Percentiles rank a stretch among this genome's conserved stretches.
Conservation (phyloP, 257 asterid species). For the Gentiana straminea region DNA sequence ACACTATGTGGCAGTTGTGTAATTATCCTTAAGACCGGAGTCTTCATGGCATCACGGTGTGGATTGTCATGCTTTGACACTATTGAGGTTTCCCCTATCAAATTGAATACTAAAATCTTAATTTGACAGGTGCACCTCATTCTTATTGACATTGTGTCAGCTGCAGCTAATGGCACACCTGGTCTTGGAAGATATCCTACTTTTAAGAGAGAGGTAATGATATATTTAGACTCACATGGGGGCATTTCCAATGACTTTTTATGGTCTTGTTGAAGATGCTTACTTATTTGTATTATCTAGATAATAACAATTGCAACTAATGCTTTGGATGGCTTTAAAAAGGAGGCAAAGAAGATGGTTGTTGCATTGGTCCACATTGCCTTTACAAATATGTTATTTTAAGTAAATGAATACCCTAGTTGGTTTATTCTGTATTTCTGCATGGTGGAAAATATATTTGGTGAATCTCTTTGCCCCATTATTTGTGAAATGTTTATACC, state of each 20-base stretch:
- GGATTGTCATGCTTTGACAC: too few species aligned
- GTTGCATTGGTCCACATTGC: slow-evolving; percentile 78
- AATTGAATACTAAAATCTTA: background rate
- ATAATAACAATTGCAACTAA: slow-evolving; percentile 76
- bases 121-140: slow-evolving; percentile 72
- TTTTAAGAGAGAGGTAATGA: slow-evolving; percentile 82
- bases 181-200: slow-evolving; percentile 99
- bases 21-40: too few species aligned
- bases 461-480: background rate
- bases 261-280: background rate
- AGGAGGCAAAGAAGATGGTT: slow-evolving; percentile 84
- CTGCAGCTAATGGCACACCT: slow-evolving; percentile 93
- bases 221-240: slow-evolving; percentile 3
- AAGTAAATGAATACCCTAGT: too few species aligned
- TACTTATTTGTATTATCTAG: slow-evolving; percentile 18
- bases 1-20: too few species aligned
- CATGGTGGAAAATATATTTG: too few species aligned
- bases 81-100: too few species aligned
- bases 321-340: slow-evolving; percentile 87
- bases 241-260: background rate
- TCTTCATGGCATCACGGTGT: too few species aligned
- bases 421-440: too few species aligned
- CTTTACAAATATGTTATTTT: too few species aligned
- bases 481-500: background rate
- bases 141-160: slow-evolving; percentile 75